These are phyloP conservation scores for Mortierella antarctica DNA, from an alignment of 192 early-diverging fungal genomes.

Conservation along the genomic window DNA sequence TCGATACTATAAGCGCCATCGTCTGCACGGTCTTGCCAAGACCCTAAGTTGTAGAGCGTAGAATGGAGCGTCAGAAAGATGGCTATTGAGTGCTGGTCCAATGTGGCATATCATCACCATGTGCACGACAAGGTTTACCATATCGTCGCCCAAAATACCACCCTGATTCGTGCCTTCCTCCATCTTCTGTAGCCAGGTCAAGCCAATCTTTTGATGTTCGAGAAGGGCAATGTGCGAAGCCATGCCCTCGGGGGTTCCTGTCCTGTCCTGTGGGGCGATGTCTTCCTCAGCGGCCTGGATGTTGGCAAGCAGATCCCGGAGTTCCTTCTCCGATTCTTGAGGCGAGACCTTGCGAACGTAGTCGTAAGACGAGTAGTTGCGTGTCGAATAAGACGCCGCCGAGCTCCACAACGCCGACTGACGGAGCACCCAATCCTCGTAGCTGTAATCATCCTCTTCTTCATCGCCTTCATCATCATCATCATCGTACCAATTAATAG, in stretches of 20 bases:
- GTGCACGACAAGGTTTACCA: conserved; percentile 39
- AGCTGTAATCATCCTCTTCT: conserved; percentile 3
- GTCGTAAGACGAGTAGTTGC: neutral
- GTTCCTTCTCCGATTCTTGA: conserved; percentile 41
- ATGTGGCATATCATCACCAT: no score
- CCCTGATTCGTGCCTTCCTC: conserved; percentile 62
- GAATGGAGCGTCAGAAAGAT: no score
- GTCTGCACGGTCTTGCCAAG: conserved; percentile 83
- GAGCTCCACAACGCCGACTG: neutral
- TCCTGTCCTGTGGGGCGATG: conserved; percentile 48
- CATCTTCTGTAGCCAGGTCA: conserved; percentile 69
- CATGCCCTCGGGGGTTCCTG: conserved; percentile 62
- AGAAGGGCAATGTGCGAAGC: conserved; percentile 52
- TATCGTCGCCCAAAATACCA: conserved; percentile 74
- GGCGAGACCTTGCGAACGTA: conserved; percentile 11
- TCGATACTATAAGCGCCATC: conserved; percentile 65
- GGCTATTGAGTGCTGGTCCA: no score
- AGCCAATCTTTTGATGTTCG: conserved; percentile 69
- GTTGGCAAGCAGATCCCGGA: conserved; percentile 50
- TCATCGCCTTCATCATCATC: conserved; percentile 4
- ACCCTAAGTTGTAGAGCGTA: conserved; percentile 36
- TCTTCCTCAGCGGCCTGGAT: conserved; percentile 48
- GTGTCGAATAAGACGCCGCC: no score
- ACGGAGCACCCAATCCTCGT: neutral
- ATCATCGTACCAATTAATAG: neutral